These are phyloP conservation scores for Oryza longistaminata DNA, from an alignment of 176 grass and related monocot genomes.

Conservation along the genomic window DNA sequence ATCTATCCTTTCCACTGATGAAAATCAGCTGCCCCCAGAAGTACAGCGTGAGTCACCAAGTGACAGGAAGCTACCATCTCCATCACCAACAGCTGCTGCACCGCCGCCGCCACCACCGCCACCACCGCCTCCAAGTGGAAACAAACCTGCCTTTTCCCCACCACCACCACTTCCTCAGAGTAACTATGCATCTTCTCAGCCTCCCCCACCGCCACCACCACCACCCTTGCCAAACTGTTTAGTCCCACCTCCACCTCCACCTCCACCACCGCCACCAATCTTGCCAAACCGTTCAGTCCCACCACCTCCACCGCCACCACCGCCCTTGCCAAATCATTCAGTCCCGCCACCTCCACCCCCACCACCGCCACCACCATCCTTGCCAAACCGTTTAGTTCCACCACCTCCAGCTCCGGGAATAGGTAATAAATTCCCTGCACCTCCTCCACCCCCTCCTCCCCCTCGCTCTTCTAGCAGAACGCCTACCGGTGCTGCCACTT, in stretches of 20 bases:
- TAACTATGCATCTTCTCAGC: neutral
- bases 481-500: conserved; percentile 29
- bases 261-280: conserved; percentile 29
- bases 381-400: conserved; percentile 14
- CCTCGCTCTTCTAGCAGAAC: conserved; percentile 34
- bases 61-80: neutral
- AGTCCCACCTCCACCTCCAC: conserved; percentile 35
- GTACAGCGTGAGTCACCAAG: conserved; percentile 18
- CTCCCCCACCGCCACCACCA: conserved; percentile 22
- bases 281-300: conserved; percentile 7
- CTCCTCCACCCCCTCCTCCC: conserved; percentile 46
- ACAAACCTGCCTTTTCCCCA: conserved; percentile 5
- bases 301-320: conserved; percentile 24
- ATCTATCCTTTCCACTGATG: conserved; percentile 31
- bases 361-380: conserved; percentile 11
- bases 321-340: conserved; percentile 26
- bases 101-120: neutral
- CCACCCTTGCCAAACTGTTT: conserved; percentile 29
- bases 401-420: conserved; percentile 24
- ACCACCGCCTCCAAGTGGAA: conserved; percentile 26
- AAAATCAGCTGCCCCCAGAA: conserved; percentile 17
- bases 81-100: conserved; percentile 14
- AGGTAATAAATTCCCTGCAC: conserved; percentile 28
- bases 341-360: conserved; percentile 20
- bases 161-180: conserved; percentile 14